phyloP scores from a whole-genome alignment of 208 protist genomes.

The Leishmania aethiopica region DNA sequence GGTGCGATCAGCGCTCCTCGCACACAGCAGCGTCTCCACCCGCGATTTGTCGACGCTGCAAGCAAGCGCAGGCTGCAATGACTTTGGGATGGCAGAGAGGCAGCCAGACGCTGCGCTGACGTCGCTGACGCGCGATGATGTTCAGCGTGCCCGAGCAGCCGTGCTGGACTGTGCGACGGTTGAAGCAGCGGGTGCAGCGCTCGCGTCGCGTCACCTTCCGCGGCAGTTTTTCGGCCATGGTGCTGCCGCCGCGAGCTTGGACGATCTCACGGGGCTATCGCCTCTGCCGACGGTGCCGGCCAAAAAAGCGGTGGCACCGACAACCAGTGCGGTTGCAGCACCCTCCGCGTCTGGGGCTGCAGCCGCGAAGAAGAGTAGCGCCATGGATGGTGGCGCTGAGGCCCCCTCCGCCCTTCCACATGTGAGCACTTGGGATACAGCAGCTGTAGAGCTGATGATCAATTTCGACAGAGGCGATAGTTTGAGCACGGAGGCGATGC shows the following conservation, averaged over 20 bases:
- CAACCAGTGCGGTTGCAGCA: background rate
- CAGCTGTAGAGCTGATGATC: background rate
- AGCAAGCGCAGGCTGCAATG: background rate
- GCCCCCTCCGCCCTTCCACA: background rate
- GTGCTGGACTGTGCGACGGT: background rate
- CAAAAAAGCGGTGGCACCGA: background rate
- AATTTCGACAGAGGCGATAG: background rate
- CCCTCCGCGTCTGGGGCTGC: background rate
- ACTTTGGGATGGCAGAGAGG: background rate
- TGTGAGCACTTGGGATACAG: background rate
- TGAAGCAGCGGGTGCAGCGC: background rate
- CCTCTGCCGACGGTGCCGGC: background rate
- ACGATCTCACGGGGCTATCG: background rate
- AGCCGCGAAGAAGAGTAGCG: background rate
- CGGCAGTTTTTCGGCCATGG: background rate
- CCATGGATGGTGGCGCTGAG: background rate
- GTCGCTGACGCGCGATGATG: background rate
- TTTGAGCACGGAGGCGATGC: background rate
- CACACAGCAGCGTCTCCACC: background rate
- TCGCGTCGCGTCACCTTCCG: background rate
- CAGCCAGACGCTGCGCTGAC: background rate
- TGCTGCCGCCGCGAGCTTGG: background rate
- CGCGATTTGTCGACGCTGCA: background rate
- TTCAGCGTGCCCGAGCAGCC: background rate
- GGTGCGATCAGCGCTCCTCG: constrained; percentile 41